phyloP scores from a whole-genome alignment of 495 filamentous ascomycete genomes.

The Annulohypoxylon maeteangense region DNA sequence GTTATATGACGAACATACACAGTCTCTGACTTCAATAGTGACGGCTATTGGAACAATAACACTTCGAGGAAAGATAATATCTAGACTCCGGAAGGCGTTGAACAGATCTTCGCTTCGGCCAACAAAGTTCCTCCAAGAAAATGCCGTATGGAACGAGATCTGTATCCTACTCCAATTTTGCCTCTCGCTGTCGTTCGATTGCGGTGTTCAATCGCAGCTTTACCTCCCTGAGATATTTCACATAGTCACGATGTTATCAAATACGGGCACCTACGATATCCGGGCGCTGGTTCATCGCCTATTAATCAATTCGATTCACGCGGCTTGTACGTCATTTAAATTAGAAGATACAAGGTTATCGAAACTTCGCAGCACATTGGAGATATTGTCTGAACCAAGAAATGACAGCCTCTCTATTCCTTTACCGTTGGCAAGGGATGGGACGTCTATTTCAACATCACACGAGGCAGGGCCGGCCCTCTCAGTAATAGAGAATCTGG shows the following conservation, averaged over 20 bases:
- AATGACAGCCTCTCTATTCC: slow-evolving; percentile 59
- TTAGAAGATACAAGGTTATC: slow-evolving; percentile 64
- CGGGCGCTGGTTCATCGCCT: slow-evolving; percentile 67
- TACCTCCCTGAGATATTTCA: slow-evolving; percentile 75
- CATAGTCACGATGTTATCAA: slow-evolving; percentile 72
- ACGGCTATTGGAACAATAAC: slow-evolving; percentile 69
- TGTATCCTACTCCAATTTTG: slow-evolving; percentile 71
- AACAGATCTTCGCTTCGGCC: slow-evolving; percentile 71
- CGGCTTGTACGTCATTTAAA: slow-evolving; percentile 69
- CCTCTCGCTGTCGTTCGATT: slow-evolving; percentile 72
- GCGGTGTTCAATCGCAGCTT: slow-evolving; percentile 69
- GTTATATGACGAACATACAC: slow-evolving; percentile 65
- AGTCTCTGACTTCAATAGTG: slow-evolving; percentile 69
- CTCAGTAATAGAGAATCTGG: slow-evolving; percentile 62
- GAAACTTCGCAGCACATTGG: slow-evolving; percentile 64
- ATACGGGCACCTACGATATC: slow-evolving; percentile 66
- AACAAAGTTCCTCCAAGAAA: slow-evolving; percentile 69
- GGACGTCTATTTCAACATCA: slow-evolving; percentile 56
- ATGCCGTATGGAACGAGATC: slow-evolving; percentile 71
- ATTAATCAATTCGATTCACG: slow-evolving; percentile 71
- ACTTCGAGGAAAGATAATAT: slow-evolving; percentile 68
- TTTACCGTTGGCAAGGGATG: slow-evolving; percentile 52
- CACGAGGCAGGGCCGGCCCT: slow-evolving; percentile 61
- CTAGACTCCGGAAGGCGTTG: slow-evolving; percentile 69
- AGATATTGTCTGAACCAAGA: slow-evolving; percentile 64